Evolutionary conservation across 2,329 filamentous ascomycete species (phyloP), one percentile per base, ranked within the genome.

Genomic region (Stylonectria norvegica): DNA sequence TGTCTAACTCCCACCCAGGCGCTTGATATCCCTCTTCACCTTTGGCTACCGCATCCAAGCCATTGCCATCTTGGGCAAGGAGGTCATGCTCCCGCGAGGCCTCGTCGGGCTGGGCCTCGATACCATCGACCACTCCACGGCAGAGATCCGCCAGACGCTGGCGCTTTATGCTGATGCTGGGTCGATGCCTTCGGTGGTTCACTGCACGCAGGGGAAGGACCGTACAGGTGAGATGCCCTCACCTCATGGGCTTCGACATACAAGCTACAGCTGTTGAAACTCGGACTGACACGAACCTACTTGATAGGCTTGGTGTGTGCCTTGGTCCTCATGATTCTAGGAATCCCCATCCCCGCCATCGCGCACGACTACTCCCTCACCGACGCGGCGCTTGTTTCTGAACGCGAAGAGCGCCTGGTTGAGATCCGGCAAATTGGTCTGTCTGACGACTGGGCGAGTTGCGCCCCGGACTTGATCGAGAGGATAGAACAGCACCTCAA

Each of bases 151-250:
- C 17, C 45, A 62, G 35, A 54, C 56, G 5, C 48, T 68, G 23
- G 49, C 47, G 7, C 42, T 65, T 1, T 66, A 63, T 36, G 48
- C 59, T 5, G 38, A 40, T 6, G 17, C 45, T 3, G 52, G 61
- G 0, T 71, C 71, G 12, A 79, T 81, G 48, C 88, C 89, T 0
- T 63, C 82, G 1, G 59, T 95, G 6, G 67, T 93, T 3, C 88
- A 95, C 63, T 95, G 89, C 63, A 93, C 89, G 1, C 88, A 94
- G 56, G 89, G 89, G 42, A 95, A 95, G 60, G 89, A 95, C 58
- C 78, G 89, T 2, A 68, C 66, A 40, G 63, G 63, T 62, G 44
- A 36, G 15, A 14, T 6, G 4, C 1, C n/a, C 3, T 22, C 6
- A 11, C 4, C 23, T 6, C 4, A 12, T 8, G 5, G 4, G n/a